phyloP scores from a whole-genome alignment of 306 rosid species.

The Leucaena leucocephala region DNA sequence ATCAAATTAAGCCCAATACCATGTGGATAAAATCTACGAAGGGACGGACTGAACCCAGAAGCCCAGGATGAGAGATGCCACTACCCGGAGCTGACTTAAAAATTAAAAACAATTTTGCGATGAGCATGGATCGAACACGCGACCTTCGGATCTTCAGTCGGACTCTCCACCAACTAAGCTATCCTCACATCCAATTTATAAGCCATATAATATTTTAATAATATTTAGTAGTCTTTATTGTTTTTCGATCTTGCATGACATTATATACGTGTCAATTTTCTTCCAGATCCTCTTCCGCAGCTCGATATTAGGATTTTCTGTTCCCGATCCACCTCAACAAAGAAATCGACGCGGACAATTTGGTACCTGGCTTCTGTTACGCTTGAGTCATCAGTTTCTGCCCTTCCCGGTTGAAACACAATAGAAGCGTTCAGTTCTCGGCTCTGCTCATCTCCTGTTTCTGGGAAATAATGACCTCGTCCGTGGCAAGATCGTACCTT shows the following conservation, averaged over 20 bases:
- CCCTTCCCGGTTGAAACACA: neutral
- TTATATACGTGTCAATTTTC: neutral
- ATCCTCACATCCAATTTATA: neutral
- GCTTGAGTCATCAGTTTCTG: no score
- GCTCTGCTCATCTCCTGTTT: neutral
- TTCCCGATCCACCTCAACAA: neutral
- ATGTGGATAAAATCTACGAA: no score
- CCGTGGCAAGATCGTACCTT: constrained; percentile 32
- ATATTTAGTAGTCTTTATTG: no score
- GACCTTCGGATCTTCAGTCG: constrained; percentile 27
- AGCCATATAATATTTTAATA: no score
- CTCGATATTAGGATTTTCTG: neutral
- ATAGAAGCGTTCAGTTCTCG: neutral
- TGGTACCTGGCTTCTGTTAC: neutral
- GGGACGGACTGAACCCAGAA: no score
- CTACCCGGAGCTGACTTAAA: no score
- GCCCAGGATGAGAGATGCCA: no score
- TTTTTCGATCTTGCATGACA: neutral
- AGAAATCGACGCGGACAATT: neutral
- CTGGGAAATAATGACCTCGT: constrained; percentile 42
- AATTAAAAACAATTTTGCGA: neutral
- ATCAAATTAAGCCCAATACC: no score
- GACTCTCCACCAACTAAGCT: constrained; percentile 28
- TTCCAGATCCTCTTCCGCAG: neutral
- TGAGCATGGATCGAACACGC: constrained; percentile 28